Evolutionary conservation across 495 filamentous ascomycete genomes (phyloP).

Genomic region (Penicillium manginii): DNA sequence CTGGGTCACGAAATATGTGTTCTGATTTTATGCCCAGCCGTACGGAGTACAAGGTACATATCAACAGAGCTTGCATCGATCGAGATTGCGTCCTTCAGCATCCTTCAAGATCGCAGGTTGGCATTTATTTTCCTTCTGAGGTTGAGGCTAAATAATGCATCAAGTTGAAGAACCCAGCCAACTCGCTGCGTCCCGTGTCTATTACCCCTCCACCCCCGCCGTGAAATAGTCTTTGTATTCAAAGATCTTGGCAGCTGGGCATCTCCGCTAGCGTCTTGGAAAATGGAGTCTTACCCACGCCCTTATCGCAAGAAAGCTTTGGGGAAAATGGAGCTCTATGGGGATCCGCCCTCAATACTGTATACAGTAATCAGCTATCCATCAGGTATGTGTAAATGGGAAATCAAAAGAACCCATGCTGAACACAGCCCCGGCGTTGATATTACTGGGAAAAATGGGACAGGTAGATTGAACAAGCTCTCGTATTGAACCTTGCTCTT

Average conservation of each 20-base stretch:
- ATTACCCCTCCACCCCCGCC: background rate
- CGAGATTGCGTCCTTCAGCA: too few relatives aligned
- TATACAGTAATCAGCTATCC: constrained; percentile 5
- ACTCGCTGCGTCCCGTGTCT: background rate
- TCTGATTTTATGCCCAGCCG: background rate
- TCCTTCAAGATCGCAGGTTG: too few relatives aligned
- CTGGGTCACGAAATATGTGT: background rate
- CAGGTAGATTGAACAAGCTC: background rate
- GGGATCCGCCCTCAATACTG: background rate
- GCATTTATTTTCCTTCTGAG: too few relatives aligned
- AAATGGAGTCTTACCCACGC: background rate
- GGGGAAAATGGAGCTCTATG: background rate
- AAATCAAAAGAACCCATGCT: too few relatives aligned
- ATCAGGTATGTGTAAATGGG: too few relatives aligned
- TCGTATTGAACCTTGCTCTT: background rate
- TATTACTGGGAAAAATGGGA: background rate
- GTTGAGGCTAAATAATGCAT: too few relatives aligned
- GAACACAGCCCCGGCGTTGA: too few relatives aligned
- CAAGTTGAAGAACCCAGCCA: background rate
- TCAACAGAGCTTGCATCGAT: too few relatives aligned
- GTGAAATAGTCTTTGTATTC: constrained; percentile 10
- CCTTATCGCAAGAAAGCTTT: constrained; percentile 15
- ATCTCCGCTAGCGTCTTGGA: constrained; percentile 6
- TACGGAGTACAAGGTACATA: too few relatives aligned
- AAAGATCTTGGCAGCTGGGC: constrained; percentile 21